Conservation (phyloP, 2,329 filamentous ascomycete genomes). For the Sclerotinia minor region DNA sequence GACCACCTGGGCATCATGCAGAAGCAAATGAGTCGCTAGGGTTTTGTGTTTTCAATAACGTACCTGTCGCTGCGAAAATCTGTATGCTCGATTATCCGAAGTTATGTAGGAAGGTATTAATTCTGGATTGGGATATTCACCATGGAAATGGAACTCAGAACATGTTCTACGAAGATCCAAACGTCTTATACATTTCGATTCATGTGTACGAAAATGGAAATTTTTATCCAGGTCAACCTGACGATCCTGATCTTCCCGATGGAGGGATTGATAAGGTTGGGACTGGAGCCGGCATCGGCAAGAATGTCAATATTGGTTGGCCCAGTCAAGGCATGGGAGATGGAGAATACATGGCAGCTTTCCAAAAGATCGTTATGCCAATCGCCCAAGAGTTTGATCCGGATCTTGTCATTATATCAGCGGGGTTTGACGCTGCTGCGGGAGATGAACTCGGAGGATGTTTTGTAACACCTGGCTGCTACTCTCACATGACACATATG, state of each 20-base stretch:
- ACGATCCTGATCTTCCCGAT: conserved; percentile 61
- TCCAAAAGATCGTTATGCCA: conserved; percentile 94
- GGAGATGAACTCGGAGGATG: conserved; percentile 92
- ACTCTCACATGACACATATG: conserved; percentile 99
- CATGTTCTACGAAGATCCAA: conserved; percentile 92
- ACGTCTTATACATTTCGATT: conserved; percentile 91
- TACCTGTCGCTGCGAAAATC: conserved; percentile 85
- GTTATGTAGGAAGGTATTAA: conserved; percentile 81
- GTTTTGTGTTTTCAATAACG: conserved; percentile 98
- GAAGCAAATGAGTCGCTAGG: conserved; percentile 85
- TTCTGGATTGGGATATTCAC: conserved; percentile 86
- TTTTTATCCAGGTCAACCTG: conserved; percentile 78
- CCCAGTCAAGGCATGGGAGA: conserved; percentile 82
- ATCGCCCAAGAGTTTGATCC: conserved; percentile 92
- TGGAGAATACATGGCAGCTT: conserved; percentile 94
- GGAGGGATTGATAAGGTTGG: conserved; percentile 63
- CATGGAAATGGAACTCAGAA: conserved; percentile 93
- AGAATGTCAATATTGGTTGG: conserved; percentile 68
- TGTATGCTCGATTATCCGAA: conserved; percentile 82
- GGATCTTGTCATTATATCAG: conserved; percentile 91
- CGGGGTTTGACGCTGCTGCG: conserved; percentile 92
- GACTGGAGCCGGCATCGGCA: conserved; percentile 55
- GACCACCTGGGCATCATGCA: conserved; percentile 93
- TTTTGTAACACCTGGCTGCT: conserved; percentile 86
- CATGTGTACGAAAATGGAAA: conserved; percentile 82